These are phyloP conservation scores for Pseudopithomyces maydicus DNA, from an alignment of 2,329 filamentous ascomycete genomes.

Conservation along the genomic window DNA sequence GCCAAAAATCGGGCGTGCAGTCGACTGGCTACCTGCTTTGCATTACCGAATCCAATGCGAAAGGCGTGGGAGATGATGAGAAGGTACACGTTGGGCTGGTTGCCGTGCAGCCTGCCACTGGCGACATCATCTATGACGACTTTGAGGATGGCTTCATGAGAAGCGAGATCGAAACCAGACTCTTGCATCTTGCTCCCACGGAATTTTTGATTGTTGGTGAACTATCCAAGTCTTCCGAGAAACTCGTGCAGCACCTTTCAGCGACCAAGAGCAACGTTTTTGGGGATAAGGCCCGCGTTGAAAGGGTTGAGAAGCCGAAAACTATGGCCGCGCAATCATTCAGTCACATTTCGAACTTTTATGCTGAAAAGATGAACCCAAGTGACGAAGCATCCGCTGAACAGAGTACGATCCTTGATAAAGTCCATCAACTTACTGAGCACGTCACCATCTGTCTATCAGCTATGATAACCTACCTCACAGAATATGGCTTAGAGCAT, in stretches of 20 bases:
- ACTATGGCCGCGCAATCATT: conserved; percentile 84
- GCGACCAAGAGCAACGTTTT: conserved; percentile 89
- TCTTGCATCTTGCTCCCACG: conserved; percentile 93
- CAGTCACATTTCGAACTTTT: conserved; percentile 90
- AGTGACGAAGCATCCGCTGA: conserved; percentile 37
- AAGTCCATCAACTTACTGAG: conserved; percentile 83
- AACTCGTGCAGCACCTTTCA: conserved; percentile 86
- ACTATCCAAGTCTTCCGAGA: conserved; percentile 87
- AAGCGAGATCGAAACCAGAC: conserved; percentile 91
- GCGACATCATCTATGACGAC: conserved; percentile 92
- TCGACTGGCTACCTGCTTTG: conserved; percentile 89
- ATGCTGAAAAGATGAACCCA: conserved; percentile 79
- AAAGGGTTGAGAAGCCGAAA: conserved; percentile 75
- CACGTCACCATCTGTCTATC: conserved; percentile 90
- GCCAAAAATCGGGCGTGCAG: conserved; percentile 59
- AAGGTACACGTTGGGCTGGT: conserved; percentile 90
- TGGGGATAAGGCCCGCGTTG: conserved; percentile 85
- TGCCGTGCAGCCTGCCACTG: conserved; percentile 92
- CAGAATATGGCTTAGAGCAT: conserved; percentile 90
- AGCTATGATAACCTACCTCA: conserved; percentile 92
- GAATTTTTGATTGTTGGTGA: conserved; percentile 93
- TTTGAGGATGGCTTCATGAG: conserved; percentile 99
- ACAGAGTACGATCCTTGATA: conserved; percentile 72
- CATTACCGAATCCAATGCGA: conserved; percentile 82
- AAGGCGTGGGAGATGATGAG: conserved; percentile 84